Evolutionary conservation across 768 basidiomycete species (phyloP).

Genomic region (Cyclocybe cylindracea): DNA sequence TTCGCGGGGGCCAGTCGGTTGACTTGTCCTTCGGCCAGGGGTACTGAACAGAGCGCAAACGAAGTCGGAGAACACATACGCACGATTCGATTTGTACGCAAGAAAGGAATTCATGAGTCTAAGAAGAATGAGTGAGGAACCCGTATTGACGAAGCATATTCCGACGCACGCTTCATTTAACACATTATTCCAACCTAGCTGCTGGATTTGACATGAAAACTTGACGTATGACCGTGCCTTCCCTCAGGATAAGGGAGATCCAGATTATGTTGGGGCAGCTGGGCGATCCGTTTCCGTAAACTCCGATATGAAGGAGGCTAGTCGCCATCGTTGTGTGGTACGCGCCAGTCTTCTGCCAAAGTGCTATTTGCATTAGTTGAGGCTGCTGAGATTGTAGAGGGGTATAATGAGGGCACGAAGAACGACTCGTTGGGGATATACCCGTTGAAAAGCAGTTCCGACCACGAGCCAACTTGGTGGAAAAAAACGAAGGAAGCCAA

Average conservation of each 20-base stretch:
- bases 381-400: too few relatives aligned
- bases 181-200: slow-evolving; percentile 53
- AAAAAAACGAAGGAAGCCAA: too few relatives aligned
- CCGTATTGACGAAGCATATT: too few relatives aligned
- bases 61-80: slow-evolving; percentile 52
- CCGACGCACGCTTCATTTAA: too few relatives aligned
- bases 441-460: too few relatives aligned
- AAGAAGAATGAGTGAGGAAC: too few relatives aligned
- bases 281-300: slow-evolving; percentile 38
- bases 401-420: too few relatives aligned
- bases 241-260: slow-evolving; percentile 52
- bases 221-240: slow-evolving; percentile 43
- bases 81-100: slow-evolving; percentile 44
- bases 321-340: slow-evolving; percentile 1
- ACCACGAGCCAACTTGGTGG: too few relatives aligned
- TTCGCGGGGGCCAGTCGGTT: slow-evolving; percentile 27
- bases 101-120: too few relatives aligned
- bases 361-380: background rate
- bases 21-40: slow-evolving; percentile 37
- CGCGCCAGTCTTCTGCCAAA: background rate
- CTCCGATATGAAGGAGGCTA: slow-evolving; percentile 33
- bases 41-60: slow-evolving; percentile 43
- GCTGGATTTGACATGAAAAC: slow-evolving; percentile 41
- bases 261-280: slow-evolving; percentile 51
- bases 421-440: too few relatives aligned